A percentile compares a stretch with the other conserved stretches of the same genome.
Evolutionary conservation across 257 asterid species (phyloP).

Genomic region (Solanum pennellii): DNA sequence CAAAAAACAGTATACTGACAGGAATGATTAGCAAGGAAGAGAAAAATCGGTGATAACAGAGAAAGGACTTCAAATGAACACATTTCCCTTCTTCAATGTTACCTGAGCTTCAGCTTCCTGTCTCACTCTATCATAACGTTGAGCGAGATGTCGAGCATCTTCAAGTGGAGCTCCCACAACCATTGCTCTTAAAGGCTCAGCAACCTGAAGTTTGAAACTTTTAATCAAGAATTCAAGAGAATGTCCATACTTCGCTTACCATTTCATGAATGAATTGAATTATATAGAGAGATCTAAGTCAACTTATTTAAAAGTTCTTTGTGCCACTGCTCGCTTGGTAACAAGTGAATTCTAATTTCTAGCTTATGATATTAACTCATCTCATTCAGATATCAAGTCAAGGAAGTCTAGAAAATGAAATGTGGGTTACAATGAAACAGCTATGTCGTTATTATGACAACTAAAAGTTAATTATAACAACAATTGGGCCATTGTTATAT

Average conservation of each 20-base stretch:
- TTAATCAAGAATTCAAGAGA: background rate
- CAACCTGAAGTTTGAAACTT: slow-evolving; percentile 20
- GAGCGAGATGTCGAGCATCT: slow-evolving; percentile 52
- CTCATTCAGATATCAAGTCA: background rate
- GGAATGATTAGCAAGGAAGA: background rate
- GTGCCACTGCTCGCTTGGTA: background rate
- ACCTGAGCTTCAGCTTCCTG: slow-evolving; percentile 61
- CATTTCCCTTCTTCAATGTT: background rate
- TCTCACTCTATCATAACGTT: slow-evolving; percentile 33
- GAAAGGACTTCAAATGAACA: background rate
- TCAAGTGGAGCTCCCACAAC: slow-evolving; percentile 38
- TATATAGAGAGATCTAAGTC: background rate
- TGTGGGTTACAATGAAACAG: background rate
- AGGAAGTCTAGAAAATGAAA: background rate
- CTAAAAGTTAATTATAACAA: background rate
- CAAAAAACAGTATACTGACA: background rate
- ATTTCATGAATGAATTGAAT: background rate
- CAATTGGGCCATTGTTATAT: background rate
- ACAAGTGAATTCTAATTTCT: background rate
- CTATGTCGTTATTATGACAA: background rate
- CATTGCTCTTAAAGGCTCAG: slow-evolving; percentile 47
- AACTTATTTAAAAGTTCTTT: background rate
- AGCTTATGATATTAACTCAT: background rate
- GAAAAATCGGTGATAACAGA: background rate
- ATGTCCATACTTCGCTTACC: background rate